phyloP scores from a whole-genome alignment of 2,329 filamentous ascomycete genomes.

The Ascocoryne sarcoides region DNA sequence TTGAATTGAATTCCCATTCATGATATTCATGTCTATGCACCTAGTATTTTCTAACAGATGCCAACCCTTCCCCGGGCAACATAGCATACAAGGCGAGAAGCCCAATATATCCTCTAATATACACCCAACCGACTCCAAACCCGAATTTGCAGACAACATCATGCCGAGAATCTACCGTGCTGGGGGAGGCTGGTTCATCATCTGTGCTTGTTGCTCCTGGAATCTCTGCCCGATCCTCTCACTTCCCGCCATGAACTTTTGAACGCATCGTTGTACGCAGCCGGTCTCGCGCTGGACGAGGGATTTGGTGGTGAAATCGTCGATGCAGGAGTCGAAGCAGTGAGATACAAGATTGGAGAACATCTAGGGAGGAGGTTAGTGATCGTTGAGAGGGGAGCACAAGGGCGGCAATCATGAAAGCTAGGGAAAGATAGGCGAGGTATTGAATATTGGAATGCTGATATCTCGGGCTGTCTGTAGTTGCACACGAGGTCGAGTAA shows the following conservation, averaged over 20 bases:
- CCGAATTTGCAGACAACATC: not conserved
- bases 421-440: too few relatives aligned
- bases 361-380: conserved; percentile 34
- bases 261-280: conserved; percentile 89
- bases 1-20: not conserved
- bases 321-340: conserved; percentile 96
- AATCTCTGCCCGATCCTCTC: conserved; percentile 89
- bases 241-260: conserved; percentile 89
- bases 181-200: conserved; percentile 34
- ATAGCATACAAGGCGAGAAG: not conserved
- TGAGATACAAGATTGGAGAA: conserved; percentile 65
- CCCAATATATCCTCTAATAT: not conserved
- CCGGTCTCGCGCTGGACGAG: conserved; percentile 79
- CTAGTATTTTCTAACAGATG: not conserved
- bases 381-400: not conserved
- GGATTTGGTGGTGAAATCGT: conserved; percentile 97
- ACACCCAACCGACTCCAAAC: not conserved
- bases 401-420: too few relatives aligned
- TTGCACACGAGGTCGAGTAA: not conserved
- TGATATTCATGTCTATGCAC: not conserved
- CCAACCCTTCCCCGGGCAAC: not conserved
- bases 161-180: conserved; percentile 16
- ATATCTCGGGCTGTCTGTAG: too few relatives aligned
- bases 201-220: conserved; percentile 57
- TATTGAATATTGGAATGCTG: too few relatives aligned